These are phyloP conservation scores for Canavalia ensiformis DNA, from an alignment of 306 rosid species.

Conservation along the genomic window DNA sequence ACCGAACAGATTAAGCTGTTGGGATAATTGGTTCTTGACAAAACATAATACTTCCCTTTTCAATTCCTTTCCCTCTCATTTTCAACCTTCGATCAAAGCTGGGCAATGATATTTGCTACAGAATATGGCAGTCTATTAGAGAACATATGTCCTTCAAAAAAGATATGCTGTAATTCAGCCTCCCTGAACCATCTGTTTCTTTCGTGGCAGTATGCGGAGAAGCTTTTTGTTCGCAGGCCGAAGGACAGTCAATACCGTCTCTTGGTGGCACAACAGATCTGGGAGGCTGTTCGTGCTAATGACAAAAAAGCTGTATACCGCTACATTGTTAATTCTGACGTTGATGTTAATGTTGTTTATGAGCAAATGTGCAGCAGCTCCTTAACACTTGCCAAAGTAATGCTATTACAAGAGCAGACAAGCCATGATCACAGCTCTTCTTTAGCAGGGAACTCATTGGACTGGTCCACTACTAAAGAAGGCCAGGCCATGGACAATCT, in stretches of 20 bases:
- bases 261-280: constrained; percentile 83
- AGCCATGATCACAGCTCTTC: constrained; percentile 66
- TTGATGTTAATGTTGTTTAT: constrained; percentile 77
- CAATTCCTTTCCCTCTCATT: not conserved
- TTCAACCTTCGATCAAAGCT: not conserved
- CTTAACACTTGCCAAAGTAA: constrained; percentile 91
- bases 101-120: not conserved
- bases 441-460: constrained; percentile 68
- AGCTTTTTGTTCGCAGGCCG: constrained; percentile 82
- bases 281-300: constrained; percentile 92
- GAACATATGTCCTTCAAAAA: not conserved
- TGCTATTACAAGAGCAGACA: constrained; percentile 86
- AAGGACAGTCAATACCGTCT: constrained; percentile 81
- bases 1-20: not conserved
- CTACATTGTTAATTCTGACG: constrained; percentile 83
- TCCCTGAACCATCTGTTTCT: constrained; percentile 42
- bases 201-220: constrained; percentile 89
- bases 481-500: constrained; percentile 71
- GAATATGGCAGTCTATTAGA: constrained; percentile 2
- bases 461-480: constrained; percentile 78
- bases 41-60: not conserved
- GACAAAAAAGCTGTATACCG: constrained; percentile 96
- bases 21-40: not conserved
- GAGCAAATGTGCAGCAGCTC: constrained; percentile 74
- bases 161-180: constrained; percentile 1